Percentiles rank a stretch among this genome's conserved stretches.
Evolutionary conservation across 257 asterid genomes (phyloP).

Genomic region (Solanum commersonii): DNA sequence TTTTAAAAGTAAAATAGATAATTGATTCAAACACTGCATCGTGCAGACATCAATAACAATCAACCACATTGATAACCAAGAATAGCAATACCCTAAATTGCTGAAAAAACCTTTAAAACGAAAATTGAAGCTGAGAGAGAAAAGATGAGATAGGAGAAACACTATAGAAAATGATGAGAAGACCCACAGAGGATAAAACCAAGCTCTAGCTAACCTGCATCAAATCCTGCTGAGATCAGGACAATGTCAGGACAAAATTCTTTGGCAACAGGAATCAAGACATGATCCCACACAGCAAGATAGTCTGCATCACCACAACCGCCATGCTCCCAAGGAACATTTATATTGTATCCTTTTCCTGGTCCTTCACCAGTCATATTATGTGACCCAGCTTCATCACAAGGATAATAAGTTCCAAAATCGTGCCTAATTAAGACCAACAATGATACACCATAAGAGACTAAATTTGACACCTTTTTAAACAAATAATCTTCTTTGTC

Average conservation of each 20-base stretch:
- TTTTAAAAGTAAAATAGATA: too few species aligned
- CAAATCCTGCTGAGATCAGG: conserved; percentile 87
- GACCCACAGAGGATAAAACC: background rate
- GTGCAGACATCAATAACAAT: background rate
- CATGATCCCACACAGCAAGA: conserved; percentile 92
- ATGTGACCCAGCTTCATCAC: conserved; percentile 68
- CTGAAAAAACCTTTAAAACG: background rate
- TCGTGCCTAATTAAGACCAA: conserved; percentile 47
- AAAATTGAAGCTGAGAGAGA: background rate
- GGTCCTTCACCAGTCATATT: conserved; percentile 79
- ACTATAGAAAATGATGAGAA: background rate
- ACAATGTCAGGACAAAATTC: conserved; percentile 78
- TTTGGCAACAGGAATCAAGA: conserved; percentile 80
- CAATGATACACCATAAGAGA: background rate
- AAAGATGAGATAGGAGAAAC: background rate
- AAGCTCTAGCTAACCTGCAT: conserved; percentile 65
- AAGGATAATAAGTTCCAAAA: conserved; percentile 67
- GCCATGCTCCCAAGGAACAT: conserved; percentile 89
- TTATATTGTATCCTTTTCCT: conserved; percentile 84
- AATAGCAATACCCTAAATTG: background rate
- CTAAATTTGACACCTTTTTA: background rate
- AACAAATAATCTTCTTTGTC: background rate
- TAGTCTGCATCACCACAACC: conserved; percentile 92
- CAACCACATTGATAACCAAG: background rate
- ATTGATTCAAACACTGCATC: background rate